Evolutionary conservation across 23 red algal species (phyloP).

Genomic region (Pyropia yezoensis): DNA sequence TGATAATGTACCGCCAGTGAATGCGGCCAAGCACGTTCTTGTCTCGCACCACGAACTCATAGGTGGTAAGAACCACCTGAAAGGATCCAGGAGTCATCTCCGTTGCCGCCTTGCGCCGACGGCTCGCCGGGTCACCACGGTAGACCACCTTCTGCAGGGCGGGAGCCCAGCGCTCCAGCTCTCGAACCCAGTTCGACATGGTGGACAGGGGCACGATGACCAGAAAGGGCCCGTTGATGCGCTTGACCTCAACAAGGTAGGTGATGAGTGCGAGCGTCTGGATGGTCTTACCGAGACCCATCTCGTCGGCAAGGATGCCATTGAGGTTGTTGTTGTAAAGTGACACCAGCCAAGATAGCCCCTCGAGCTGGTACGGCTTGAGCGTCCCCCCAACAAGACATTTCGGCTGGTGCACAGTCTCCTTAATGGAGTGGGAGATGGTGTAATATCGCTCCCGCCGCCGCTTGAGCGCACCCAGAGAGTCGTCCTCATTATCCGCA

Average conservation of each 20-base stretch:
- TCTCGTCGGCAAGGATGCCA: constrained; percentile 95
- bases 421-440: constrained; percentile 79
- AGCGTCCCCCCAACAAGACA: constrained; percentile 74
- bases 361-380: constrained; percentile 94
- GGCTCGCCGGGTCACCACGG: constrained; percentile 61
- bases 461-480: constrained; percentile 42
- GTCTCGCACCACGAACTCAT: constrained; percentile 87
- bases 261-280: constrained; percentile 77
- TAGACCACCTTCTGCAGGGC: constrained; percentile 75
- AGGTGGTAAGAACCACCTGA: constrained; percentile 87
- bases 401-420: constrained; percentile 71
- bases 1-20: constrained; percentile 97
- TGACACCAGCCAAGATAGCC: constrained; percentile 86
- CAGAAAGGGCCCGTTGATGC: constrained; percentile 68
- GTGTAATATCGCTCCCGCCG: constrained; percentile 89
- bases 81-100: constrained; percentile 75
- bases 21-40: constrained; percentile 76
- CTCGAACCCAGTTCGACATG: constrained; percentile 90
- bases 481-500: constrained; percentile 26
- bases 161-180: constrained; percentile 81
- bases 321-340: constrained; percentile 90
- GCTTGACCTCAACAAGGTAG: constrained; percentile 82
- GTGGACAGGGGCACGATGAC: constrained; percentile 85
- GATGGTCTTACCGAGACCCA: constrained; percentile 98
- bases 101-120: constrained; percentile 57